Evolutionary conservation across 257 asterid genomes (phyloP), one percentile per base, ranked within the genome.

Genomic region (Ilex asprella): DNA sequence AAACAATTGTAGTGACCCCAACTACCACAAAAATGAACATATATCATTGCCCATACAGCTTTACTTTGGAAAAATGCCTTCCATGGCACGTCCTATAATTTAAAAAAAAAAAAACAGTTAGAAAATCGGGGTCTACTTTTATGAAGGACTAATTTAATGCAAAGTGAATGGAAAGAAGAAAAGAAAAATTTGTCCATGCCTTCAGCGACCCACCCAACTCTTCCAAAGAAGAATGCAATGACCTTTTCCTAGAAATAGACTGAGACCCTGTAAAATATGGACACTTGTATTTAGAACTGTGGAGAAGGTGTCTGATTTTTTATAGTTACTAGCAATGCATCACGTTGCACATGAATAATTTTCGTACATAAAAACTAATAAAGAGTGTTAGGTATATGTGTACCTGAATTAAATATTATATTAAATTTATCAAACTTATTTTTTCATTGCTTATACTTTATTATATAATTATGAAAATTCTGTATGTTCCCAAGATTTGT

Each of bases 11-110:
- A 92, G 62, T 92, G 97, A 70, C 99, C 99, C 99, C 99, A 92
- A 74, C 96, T 89, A 61, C 99, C 99, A 78, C 99, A 92, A 73
- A 92, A 92, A 77, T 92, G 99, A 66, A 92, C 71, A 76, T 92
- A 92, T 64, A 89, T 92, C 99, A 92, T 92, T n/a, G 97, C 99
- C 99, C 99, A 92, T 54, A 92, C 96, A 58, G 97, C 99, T 81
- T 83, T 89, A 55, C 80, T 75, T 75, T 75, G 80, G 73, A 92
- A 92, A 75, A 92, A 86, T 54, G 84, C 95, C 69, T 77, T 85
- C 99, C 99, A 92, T 9, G 99, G 99, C 46, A 92, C 76, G 58
- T 89, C 97, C 99, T 92, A 83, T 60, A 73, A 61, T 62, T 66
- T 15, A 52, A 30, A 57, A 30, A 21, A 30, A 21, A 6, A 58